Evolutionary conservation across 1,284 basidiomycete species (phyloP).

Genomic region (Irpex sp.): DNA sequence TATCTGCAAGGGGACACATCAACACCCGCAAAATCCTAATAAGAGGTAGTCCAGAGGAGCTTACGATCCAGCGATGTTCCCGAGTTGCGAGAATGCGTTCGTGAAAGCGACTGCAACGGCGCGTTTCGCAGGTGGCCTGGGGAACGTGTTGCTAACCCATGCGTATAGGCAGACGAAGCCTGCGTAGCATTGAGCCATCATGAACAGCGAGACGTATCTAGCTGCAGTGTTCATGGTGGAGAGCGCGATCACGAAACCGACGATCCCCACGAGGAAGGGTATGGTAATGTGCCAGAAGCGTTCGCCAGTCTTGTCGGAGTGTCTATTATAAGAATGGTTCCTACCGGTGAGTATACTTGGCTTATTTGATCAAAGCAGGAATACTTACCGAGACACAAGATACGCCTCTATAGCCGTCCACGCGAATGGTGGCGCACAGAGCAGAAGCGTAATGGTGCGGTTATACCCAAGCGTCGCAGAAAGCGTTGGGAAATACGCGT

Average conservation of each 20-base stretch:
- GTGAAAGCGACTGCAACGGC: constrained; percentile 73
- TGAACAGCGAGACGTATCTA: constrained; percentile 75
- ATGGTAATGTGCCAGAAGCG: constrained; percentile 61
- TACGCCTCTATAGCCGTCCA: constrained; percentile 60
- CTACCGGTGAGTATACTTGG: too few species aligned
- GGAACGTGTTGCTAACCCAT: constrained; percentile 71
- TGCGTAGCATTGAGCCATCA: constrained; percentile 74
- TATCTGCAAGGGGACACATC: constrained; percentile 21
- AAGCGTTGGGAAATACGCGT: constrained; percentile 70
- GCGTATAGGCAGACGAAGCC: constrained; percentile 67
- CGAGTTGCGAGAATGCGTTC: constrained; percentile 68
- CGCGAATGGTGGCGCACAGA: constrained; percentile 77
- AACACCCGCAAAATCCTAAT: neutral
- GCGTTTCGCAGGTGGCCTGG: constrained; percentile 67
- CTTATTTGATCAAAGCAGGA: too few species aligned
- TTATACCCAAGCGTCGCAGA: constrained; percentile 67
- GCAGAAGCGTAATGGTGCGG: constrained; percentile 60
- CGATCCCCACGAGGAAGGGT: constrained; percentile 56
- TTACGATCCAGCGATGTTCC: constrained; percentile 68
- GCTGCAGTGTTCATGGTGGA: constrained; percentile 63
- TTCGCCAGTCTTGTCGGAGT: constrained; percentile 68
- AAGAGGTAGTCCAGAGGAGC: neutral
- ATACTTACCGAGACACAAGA: constrained; percentile 41
- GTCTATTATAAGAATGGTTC: constrained; percentile 42
- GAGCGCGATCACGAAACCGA: constrained; percentile 76